Conservation (phyloP, 176 grass and related monocot genomes). For the Alloteropsis semialata region DNA sequence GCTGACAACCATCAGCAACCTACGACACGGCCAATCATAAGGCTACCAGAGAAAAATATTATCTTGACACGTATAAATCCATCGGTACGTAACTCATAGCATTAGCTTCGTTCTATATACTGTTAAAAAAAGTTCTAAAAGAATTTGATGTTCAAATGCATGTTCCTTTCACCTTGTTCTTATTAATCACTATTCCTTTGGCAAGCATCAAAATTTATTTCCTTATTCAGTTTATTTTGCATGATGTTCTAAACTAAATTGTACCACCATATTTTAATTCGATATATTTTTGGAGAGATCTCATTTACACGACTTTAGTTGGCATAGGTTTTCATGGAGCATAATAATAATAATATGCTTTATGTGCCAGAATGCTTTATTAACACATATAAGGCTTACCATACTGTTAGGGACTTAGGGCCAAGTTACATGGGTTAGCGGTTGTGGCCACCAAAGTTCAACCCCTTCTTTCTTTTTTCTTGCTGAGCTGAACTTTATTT, state of each 20-base stretch:
- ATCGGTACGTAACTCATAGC: constrained; percentile 26
- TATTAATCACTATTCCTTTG: not conserved
- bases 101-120: not conserved
- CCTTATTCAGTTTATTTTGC: not conserved
- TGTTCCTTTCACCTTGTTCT: not conserved
- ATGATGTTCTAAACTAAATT: not conserved
- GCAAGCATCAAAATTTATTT: not conserved
- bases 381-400: not conserved
- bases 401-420: not conserved
- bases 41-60: constrained; percentile 84
- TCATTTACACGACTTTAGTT: not conserved
- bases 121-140: not conserved
- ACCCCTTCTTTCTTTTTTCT: not conserved
- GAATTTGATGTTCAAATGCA: not conserved
- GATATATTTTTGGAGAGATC: not conserved
- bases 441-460: not conserved
- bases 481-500: not conserved
- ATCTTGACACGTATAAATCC: constrained; percentile 91
- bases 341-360: not conserved
- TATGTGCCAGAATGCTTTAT: not conserved
- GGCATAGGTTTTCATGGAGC: not conserved
- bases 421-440: not conserved
- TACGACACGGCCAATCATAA: constrained; percentile 87
- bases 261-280: constrained; percentile 5
- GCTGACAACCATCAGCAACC: constrained; percentile 74